Percentiles rank a stretch among this genome's conserved stretches.
phyloP scores from a whole-genome alignment of 129 eudicot species.

The Flaveria brownii region DNA sequence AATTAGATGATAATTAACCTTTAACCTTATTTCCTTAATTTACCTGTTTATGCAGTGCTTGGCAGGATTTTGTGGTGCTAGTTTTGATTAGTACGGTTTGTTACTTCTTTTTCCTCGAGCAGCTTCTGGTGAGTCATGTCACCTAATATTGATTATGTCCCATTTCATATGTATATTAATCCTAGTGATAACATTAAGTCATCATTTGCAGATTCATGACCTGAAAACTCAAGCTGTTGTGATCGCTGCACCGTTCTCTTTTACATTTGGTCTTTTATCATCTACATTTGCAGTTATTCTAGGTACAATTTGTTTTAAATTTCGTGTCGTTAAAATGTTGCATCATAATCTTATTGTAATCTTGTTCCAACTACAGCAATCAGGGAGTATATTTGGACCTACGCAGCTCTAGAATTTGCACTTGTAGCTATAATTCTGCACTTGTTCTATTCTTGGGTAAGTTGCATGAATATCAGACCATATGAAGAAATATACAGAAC shows the following conservation, averaged over 20 bases:
- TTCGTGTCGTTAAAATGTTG: not conserved
- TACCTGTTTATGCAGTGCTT: slow-evolving; percentile 58
- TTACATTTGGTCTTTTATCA: slow-evolving; percentile 67
- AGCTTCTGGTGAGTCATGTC: slow-evolving; percentile 63
- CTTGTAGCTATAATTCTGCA: slow-evolving; percentile 72
- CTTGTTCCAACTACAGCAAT: slow-evolving; percentile 59
- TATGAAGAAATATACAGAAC: not conserved
- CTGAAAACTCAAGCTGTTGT: slow-evolving; percentile 67
- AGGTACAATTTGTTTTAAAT: slow-evolving; percentile 41
- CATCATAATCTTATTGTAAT: slow-evolving; percentile 13
- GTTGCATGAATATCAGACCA: slow-evolving; percentile 18
- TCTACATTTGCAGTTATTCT: slow-evolving; percentile 69
- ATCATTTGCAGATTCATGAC: slow-evolving; percentile 56
- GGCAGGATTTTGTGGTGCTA: slow-evolving; percentile 99
- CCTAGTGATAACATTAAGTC: not conserved
- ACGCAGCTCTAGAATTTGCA: slow-evolving; percentile 90
- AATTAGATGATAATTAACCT: slow-evolving; percentile 2
- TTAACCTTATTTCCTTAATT: slow-evolving; percentile 10
- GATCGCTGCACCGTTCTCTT: slow-evolving; percentile 89
- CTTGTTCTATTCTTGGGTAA: slow-evolving; percentile 67
- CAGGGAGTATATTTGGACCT: slow-evolving; percentile 85
- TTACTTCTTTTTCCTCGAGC: slow-evolving; percentile 96
- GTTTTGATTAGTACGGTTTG: slow-evolving; percentile 86
- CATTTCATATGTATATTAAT: not conserved
- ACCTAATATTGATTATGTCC: slow-evolving; percentile 1